These are phyloP conservation scores for Botrytis squamosa DNA, from an alignment of 2,329 filamentous ascomycete genomes.

Conservation along the genomic window DNA sequence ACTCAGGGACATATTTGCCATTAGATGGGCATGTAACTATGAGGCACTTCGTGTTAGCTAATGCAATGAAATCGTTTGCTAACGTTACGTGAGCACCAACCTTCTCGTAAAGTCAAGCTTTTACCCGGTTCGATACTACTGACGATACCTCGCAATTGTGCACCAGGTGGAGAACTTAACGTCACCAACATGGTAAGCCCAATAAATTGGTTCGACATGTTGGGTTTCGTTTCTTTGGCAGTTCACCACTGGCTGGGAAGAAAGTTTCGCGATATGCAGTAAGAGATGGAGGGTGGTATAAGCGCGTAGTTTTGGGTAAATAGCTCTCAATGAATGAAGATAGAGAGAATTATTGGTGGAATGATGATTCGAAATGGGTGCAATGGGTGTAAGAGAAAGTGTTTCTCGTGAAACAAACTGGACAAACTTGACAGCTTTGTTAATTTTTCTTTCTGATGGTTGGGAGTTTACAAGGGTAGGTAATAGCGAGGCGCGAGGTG, in stretches of 20 bases:
- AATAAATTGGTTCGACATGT: constrained; percentile 40
- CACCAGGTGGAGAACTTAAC: constrained; percentile 37
- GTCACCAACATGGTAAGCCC: constrained; percentile 42
- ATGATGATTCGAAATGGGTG: not conserved
- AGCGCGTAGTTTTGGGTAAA: not conserved
- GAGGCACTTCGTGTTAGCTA: constrained; percentile 4
- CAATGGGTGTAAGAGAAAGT: not conserved
- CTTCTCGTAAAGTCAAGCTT: constrained; percentile 40
- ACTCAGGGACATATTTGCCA: constrained; percentile 37
- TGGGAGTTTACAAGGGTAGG: constrained; percentile 18
- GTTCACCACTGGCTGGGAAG: constrained; percentile 19
- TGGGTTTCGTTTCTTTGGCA: constrained; percentile 24
- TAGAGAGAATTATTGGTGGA: not conserved
- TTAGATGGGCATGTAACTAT: constrained; percentile 37
- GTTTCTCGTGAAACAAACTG: not conserved
- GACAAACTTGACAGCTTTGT: constrained; percentile 9
- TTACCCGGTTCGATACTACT: constrained; percentile 39
- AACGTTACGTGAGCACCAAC: constrained; percentile 27
- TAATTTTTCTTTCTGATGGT: constrained; percentile 13
- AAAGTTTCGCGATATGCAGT: constrained; percentile 10
- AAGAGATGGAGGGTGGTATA: constrained; percentile 17
- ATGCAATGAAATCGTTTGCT: not conserved
- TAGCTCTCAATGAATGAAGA: not conserved
- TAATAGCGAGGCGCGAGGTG: constrained; percentile 14
- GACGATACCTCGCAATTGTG: constrained; percentile 39